These are phyloP conservation scores for Cutaneotrichosporon dermatis DNA, from an alignment of 1,284 basidiomycete genomes.

Conservation along the genomic window DNA sequence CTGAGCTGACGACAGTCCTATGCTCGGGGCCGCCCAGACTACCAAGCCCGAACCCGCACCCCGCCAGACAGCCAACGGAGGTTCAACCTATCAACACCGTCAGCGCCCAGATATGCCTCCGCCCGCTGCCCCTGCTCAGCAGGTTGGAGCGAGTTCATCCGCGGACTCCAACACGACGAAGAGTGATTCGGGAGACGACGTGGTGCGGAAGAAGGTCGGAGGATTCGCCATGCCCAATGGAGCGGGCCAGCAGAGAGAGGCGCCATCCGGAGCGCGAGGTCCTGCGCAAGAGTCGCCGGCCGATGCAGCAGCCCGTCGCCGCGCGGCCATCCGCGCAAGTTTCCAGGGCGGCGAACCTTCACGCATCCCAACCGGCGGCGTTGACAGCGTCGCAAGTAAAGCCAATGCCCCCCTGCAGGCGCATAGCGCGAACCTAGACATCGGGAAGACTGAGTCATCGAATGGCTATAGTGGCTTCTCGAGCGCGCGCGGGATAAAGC, in stretches of 20 bases:
- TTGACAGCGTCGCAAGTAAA: slow-evolving; percentile 27
- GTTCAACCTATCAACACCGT: slow-evolving; percentile 37
- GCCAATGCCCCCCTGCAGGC: slow-evolving; percentile 19
- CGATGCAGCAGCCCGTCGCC: neutral
- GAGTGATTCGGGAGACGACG: neutral
- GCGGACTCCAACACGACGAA: neutral
- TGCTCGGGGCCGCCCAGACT: slow-evolving; percentile 1
- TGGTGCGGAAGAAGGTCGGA: neutral
- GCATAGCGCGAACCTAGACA: slow-evolving; percentile 9
- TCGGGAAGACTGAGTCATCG: slow-evolving; percentile 3
- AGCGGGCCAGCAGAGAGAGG: neutral
- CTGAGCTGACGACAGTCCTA: slow-evolving; percentile 8
- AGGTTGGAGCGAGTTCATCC: neutral
- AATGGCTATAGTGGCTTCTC: slow-evolving; percentile 19
- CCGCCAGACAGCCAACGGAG: neutral
- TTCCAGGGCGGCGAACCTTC: slow-evolving; percentile 3
- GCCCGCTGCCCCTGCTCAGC: slow-evolving; percentile 1
- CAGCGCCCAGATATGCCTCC: slow-evolving; percentile 34
- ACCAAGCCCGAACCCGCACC: neutral
- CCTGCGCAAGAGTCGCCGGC: neutral
- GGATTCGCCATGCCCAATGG: slow-evolving; percentile 9
- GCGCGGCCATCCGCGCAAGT: neutral
- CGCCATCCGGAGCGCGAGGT: neutral
- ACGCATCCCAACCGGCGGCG: slow-evolving; percentile 34
- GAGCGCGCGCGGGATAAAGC: slow-evolving; percentile 40